Evolutionary conservation across 192 early-diverging fungal genomes (phyloP).

Genomic region (Coemansia sp.): DNA sequence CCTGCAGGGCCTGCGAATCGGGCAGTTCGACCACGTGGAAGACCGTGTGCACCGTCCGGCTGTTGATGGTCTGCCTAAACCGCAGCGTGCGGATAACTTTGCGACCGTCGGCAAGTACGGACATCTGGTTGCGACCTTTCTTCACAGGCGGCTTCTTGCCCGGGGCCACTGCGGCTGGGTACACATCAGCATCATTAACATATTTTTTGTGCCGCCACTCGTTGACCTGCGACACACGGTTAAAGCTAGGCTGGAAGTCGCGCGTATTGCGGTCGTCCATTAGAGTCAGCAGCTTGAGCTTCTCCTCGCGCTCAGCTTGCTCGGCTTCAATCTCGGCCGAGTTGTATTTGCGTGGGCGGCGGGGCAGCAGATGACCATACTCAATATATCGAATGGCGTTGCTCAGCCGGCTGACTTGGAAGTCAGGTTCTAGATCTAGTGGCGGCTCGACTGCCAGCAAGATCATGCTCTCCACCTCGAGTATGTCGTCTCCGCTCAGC

Average conservation of each 20-base stretch:
- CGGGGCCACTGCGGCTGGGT: conserved; percentile 30
- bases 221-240: conserved; percentile 65
- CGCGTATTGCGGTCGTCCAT: conserved; percentile 61
- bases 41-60: conserved; percentile 62
- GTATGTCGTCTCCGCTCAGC: conserved; percentile 58
- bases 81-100: conserved; percentile 70
- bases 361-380: conserved; percentile 53
- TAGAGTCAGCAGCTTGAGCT: conserved; percentile 65
- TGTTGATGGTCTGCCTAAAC: conserved; percentile 56
- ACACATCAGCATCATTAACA: conserved; percentile 55
- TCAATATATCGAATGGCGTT: conserved; percentile 65
- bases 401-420: conserved; percentile 66
- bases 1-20: conserved; percentile 55
- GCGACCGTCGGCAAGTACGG: conserved; percentile 58
- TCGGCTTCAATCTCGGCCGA: conserved; percentile 69
- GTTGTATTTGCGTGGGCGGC: conserved; percentile 69
- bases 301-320: conserved; percentile 66
- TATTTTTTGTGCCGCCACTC: conserved; percentile 69
- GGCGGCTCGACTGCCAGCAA: conserved; percentile 68
- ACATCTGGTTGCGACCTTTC: conserved; percentile 44
- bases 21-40: conserved; percentile 62
- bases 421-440: conserved; percentile 66
- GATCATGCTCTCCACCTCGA: conserved; percentile 67
- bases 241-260: conserved; percentile 72
- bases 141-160: conserved; percentile 41